Percentiles rank a stretch among this genome's conserved stretches.
phyloP scores from a whole-genome alignment of 371 early-diverging fungal species.

The Apophysomyces elegans region DNA sequence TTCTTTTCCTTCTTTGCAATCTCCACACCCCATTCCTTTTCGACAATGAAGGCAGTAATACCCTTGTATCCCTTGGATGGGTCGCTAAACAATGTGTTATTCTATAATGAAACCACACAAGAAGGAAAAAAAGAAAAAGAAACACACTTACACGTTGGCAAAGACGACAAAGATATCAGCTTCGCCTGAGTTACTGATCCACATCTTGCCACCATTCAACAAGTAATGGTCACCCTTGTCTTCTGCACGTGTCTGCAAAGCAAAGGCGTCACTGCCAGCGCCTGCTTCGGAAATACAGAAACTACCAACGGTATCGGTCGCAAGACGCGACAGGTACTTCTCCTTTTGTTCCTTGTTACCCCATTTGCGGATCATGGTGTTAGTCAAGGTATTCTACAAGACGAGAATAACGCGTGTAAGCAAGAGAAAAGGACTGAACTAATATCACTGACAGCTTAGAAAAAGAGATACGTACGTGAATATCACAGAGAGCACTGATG shows the following conservation, averaged over 20 bases:
- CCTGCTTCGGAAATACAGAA: conserved; percentile 96
- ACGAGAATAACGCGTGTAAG: no score
- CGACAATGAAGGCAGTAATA: conserved; percentile 97
- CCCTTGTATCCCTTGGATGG: conserved; percentile 96
- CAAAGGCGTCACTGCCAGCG: conserved; percentile 96
- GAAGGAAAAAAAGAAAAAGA: background rate
- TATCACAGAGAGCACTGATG: conserved; percentile 92
- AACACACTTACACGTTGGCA: conserved; percentile 78
- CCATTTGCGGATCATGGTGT: conserved; percentile 90
- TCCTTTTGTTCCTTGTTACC: conserved; percentile 75
- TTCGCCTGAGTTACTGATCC: conserved; percentile 87
- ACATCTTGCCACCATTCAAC: conserved; percentile 93
- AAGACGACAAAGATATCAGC: conserved; percentile 96
- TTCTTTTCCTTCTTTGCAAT: conserved; percentile 97
- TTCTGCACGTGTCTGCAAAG: conserved; percentile 91
- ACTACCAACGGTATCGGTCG: conserved; percentile 87
- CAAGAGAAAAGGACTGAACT: background rate
- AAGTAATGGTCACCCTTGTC: conserved; percentile 92
- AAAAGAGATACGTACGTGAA: conserved; percentile 66
- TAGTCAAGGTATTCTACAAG: conserved; percentile 88
- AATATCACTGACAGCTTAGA: background rate
- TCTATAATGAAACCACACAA: background rate
- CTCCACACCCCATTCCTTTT: conserved; percentile 92
- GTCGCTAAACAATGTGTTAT: conserved; percentile 48
- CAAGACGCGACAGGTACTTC: conserved; percentile 86